Base-by-base conservation (phyloP, 495 filamentous ascomycete species). In the Neurospora sp. region DNA sequence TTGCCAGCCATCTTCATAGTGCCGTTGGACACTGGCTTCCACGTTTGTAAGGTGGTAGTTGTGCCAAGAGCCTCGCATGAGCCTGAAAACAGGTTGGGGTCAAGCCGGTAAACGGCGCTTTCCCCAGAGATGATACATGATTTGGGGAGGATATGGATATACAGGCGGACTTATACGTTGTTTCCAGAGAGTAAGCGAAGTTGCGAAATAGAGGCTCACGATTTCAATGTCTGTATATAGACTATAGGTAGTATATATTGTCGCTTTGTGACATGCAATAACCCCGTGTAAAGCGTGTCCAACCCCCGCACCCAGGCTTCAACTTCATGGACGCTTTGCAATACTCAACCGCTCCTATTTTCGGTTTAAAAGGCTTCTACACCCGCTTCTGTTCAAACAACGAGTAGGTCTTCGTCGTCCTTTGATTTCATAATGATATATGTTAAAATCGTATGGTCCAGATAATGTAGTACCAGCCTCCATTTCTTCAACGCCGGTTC, bases 391-490 rank as follows among this genome's bases (percentile, higher is more conserved):
- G 12, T 66, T 70, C 41, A 78, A 22, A 78, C 79, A 27, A 81
- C 71, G 71, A 79, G 59, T 73, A 81, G 71, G 27, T 78, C 78
- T 4, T 76, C 75, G 18, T 71, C 68, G 1, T 41, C 72, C 70
- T 39, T 53, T n/a, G 72, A n/a, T 53, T 75, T 74, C 44, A 53
- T 70, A 71, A 98, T 82, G 77, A 97, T 92, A 81, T 98, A 98
- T 77, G 87, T 92, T 79, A 97, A 81, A 18, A 98, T 86, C 0
- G 88, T 88, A 74, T 93, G 90, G 80, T 97, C 89, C 75, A 85
- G 83, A 81, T 91, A 98, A 39, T 89, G 87, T 76, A 97, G 81
- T 73, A 97, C 82, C 46, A 98, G 75, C 38, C 95, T 83, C 81
- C 92, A 96, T 61, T 87, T 82, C 78, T 82, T 81, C 20, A 39